Conservation (phyloP, 495 filamentous ascomycete genomes). For the Penicillium paradoxum region DNA sequence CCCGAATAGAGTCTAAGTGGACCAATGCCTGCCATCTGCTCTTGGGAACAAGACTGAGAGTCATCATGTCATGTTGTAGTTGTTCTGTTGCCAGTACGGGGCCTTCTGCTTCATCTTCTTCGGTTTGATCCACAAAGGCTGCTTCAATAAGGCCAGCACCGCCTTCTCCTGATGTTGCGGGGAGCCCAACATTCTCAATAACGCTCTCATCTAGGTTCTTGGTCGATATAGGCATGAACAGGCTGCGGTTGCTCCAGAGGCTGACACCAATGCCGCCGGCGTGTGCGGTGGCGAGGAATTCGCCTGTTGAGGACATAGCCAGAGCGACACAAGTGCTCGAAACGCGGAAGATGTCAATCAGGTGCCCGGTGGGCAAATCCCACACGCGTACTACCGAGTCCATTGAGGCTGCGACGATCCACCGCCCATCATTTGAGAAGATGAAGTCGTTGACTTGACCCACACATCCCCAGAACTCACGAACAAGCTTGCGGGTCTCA, state of each 20-base stretch:
- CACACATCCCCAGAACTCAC: slow-evolving; percentile 89
- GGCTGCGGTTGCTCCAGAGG: slow-evolving; percentile 87
- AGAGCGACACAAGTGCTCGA: slow-evolving; percentile 72
- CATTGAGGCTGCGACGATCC: slow-evolving; percentile 85
- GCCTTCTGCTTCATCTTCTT: slow-evolving; percentile 43
- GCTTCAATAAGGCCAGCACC: slow-evolving; percentile 66
- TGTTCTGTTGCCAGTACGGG: slow-evolving; percentile 60
- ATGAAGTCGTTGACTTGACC: slow-evolving; percentile 77
- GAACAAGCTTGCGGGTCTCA: slow-evolving; percentile 80
- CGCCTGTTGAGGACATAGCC: slow-evolving; percentile 82
- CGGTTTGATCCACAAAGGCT: slow-evolving; percentile 56
- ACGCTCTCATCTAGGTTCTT: slow-evolving; percentile 72
- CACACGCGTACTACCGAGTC: slow-evolving; percentile 82
- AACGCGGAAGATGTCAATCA: slow-evolving; percentile 82
- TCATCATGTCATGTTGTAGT: slow-evolving; percentile 73
- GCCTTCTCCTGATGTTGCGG: slow-evolving; percentile 79
- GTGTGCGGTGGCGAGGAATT: slow-evolving; percentile 86
- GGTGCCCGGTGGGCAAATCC: slow-evolving; percentile 92
- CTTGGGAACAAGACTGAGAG: slow-evolving; percentile 82
- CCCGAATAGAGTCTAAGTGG: slow-evolving; percentile 82
- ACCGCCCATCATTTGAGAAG: slow-evolving; percentile 90
- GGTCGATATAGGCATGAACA: slow-evolving; percentile 84
- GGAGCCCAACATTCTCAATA: slow-evolving; percentile 55
- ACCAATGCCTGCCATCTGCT: slow-evolving; percentile 90
- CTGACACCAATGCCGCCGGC: slow-evolving; percentile 81